Base-by-base conservation (phyloP, 2,329 filamentous ascomycete species). In the Aspergillus carbonarius region DNA sequence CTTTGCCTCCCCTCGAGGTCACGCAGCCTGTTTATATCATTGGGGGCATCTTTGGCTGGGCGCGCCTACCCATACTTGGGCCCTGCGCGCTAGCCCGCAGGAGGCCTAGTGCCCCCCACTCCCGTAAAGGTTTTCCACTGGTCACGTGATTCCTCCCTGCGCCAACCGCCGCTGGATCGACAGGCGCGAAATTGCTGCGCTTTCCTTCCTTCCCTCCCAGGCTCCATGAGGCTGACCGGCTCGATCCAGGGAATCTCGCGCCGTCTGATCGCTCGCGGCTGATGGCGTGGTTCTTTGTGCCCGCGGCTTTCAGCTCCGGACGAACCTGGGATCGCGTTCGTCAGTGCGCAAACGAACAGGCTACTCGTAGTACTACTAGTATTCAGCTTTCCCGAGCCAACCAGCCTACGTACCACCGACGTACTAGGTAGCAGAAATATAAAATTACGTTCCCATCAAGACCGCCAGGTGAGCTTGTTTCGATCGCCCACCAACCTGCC, bases 1-100 rank as follows among this genome's bases (percentile, higher is more conserved):
- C 54, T 53, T 57, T 53, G 57, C 54, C 54, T 59, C 49, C 48
- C 57, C 63, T 76, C 75, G 74, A 77, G 74, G 75, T 77, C 73
- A 76, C 74, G 75, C 72, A 72, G 73, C 70, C 71, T 75, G 75
- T 78, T 78, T 78, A 78, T 78, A 78, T 77, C 75, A 78, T 77
- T 74, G 74, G 74, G 73, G 72, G 67, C 66, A 66, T 70, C 68
- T 70, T 71, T 66, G 58, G 67, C 64, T 69, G 69, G 70, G 67
- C 74, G 75, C 74, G 74, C 70, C 70, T 70, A 69, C 67, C 74
- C 72, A 74, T 76, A 74, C 72, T 75, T 73, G 68, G 71, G 64
- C 68, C 66, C 63, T 66, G n/a, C 25, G 49, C 66, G 55, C 74
- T 76, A 76, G 66, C 5, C 65, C 55, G 10, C 0, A 54, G 66